A percentile compares a stretch with the other conserved stretches of the same genome.
Evolutionary conservation across 1,284 basidiomycete genomes (phyloP).

Genomic region (Thecaphora thlaspeos): DNA sequence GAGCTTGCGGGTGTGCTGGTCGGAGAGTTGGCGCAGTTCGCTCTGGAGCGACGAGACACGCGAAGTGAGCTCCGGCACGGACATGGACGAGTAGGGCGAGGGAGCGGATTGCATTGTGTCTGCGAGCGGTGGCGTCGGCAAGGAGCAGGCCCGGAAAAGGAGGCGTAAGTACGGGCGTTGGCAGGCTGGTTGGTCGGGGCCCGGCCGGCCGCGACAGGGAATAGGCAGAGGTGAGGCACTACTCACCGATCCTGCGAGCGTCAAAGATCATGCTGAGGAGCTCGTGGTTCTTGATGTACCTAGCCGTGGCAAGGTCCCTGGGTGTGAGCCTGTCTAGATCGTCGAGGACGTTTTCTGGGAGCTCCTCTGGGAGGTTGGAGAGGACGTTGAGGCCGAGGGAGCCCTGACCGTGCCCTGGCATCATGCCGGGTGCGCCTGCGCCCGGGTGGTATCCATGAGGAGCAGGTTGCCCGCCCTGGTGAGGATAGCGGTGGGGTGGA

Average conservation of each 20-base stretch:
- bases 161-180: background rate
- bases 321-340: conserved; percentile 49
- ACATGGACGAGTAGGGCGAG: conserved; percentile 38
- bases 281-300: conserved; percentile 54
- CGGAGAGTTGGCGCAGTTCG: conserved; percentile 12
- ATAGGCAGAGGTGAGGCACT: no score
- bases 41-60: conserved; percentile 18
- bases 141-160: background rate
- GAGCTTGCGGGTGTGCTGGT: conserved; percentile 18
- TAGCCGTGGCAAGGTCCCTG: conserved; percentile 47
- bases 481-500: conserved; percentile 6
- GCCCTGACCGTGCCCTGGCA: no score
- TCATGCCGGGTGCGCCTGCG: no score
- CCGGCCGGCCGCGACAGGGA: no score
- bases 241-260: conserved; percentile 39
- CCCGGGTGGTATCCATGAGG: conserved; percentile 8
- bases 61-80: conserved; percentile 21
- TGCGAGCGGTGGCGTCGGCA: background rate
- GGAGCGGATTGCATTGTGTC: conserved; percentile 41
- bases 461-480: conserved; percentile 18
- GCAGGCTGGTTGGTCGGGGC: no score
- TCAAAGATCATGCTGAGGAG: conserved; percentile 51
- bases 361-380: conserved; percentile 30
- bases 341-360: conserved; percentile 40
- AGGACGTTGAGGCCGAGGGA: conserved; percentile 27